Conservation (phyloP, 352 stramenopile species). For the Achlya hypogyna region DNA sequence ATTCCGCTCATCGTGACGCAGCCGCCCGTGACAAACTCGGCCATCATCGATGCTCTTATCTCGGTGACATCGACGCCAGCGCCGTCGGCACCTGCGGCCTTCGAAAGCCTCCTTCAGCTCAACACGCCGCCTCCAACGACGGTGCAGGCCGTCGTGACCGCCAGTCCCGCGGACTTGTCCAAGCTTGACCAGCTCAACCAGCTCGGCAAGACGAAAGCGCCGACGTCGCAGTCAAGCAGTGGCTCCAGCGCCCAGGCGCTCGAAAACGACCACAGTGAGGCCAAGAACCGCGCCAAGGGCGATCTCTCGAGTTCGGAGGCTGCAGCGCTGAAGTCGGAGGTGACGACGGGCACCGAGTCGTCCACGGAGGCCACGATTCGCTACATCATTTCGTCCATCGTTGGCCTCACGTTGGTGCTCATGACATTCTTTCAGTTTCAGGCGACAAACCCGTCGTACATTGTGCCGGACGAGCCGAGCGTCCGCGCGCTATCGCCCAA, state of each 20-base stretch:
- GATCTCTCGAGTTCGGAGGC: neutral
- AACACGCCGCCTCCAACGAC: neutral
- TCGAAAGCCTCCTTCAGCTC: neutral
- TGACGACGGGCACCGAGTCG: constrained; percentile 9
- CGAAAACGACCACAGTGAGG: neutral
- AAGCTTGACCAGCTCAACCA: neutral
- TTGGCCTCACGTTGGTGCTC: constrained; percentile 8
- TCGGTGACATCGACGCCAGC: neutral
- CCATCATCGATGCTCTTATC: neutral
- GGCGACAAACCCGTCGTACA: constrained; percentile 7
- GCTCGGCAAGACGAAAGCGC: neutral
- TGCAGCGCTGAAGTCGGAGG: neutral
- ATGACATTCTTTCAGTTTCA: constrained; percentile 13
- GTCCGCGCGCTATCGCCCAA: constrained; percentile 33
- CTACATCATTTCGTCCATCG: constrained; percentile 1
- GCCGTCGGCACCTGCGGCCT: neutral
- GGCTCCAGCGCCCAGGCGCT: neutral
- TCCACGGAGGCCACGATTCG: constrained; percentile 3
- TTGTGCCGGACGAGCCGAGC: neutral
- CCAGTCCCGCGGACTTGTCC: neutral
- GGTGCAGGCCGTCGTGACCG: neutral
- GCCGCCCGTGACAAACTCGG: neutral
- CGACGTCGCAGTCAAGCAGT: neutral
- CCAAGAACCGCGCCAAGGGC: neutral
- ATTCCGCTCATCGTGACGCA: neutral